Percentiles rank a stretch among this genome's conserved stretches.
Evolutionary conservation across 768 basidiomycete genomes (phyloP).

Genomic region (Gloeophyllum trabeum): DNA sequence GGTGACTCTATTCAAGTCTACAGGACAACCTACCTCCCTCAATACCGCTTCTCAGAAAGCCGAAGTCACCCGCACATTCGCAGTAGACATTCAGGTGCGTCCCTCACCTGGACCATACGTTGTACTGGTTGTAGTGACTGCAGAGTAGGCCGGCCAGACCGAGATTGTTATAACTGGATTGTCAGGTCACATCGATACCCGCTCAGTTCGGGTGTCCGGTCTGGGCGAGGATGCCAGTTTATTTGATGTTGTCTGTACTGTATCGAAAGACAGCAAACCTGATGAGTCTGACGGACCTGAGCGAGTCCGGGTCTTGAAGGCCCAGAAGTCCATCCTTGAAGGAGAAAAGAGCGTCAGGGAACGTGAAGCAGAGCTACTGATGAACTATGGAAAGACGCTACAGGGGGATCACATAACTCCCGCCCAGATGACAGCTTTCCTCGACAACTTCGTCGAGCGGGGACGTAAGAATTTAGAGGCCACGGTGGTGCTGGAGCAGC

Average conservation of each 20-base stretch:
- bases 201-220: constrained; percentile 42
- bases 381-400: constrained; percentile 32
- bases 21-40: no score
- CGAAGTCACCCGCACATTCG: constrained; percentile 42
- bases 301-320: constrained; percentile 14
- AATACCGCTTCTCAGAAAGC: constrained; percentile 43
- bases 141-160: constrained; percentile 41
- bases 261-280: constrained; percentile 2
- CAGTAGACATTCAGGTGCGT: constrained; percentile 36
- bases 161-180: constrained; percentile 38
- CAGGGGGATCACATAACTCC: constrained; percentile 28
- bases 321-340: constrained; percentile 23
- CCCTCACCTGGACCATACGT: no score
- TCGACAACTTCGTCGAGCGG: constrained; percentile 28
- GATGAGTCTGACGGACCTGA: background rate
- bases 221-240: constrained; percentile 31
- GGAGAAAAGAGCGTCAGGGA: constrained; percentile 26
- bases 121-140: no score
- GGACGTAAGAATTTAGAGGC: constrained; percentile 23
- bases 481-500: constrained; percentile 24
- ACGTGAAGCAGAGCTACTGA: constrained; percentile 29
- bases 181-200: constrained; percentile 36
- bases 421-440: constrained; percentile 25
- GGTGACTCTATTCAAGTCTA: constrained; percentile 47
- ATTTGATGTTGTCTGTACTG: constrained; percentile 43